phyloP scores from a whole-genome alignment of 2,329 filamentous ascomycete genomes.

The Geosmithia flava region DNA sequence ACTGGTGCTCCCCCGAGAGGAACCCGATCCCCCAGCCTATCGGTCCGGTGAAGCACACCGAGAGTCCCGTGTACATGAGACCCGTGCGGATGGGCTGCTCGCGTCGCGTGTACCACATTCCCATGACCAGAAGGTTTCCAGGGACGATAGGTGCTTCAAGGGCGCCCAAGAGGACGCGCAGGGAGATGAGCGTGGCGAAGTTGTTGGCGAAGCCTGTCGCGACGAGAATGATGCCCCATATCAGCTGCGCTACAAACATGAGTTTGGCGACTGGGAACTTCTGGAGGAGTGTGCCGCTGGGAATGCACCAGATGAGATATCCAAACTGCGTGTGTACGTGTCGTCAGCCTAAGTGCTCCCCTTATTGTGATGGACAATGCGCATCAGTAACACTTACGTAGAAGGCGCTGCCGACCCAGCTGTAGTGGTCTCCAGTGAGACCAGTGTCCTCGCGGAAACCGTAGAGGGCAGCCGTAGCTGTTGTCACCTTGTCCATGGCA shows the following conservation, averaged over 20 bases:
- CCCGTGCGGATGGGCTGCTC: conserved; percentile 34
- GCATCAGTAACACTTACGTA: conserved; percentile 6
- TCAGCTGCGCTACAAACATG: conserved; percentile 10
- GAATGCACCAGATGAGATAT: conserved; percentile 19
- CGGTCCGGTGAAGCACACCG: conserved; percentile 8
- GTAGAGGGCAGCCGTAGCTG: conserved; percentile 14
- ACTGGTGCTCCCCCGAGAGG: conserved; percentile 5
- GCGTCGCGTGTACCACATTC: conserved; percentile 2
- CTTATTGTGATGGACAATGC: conserved; percentile 2
- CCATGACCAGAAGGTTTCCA: conserved; percentile 13
- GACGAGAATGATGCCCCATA: conserved; percentile 15
- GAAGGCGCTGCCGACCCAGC: conserved; percentile 13
- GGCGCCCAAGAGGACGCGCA: conserved; percentile 15
- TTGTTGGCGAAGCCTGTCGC: conserved; percentile 13
- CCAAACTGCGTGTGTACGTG: conserved; percentile 17
- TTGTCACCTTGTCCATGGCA: conserved; percentile 18
- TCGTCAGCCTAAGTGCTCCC: no score
- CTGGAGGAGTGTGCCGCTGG: conserved; percentile 16
- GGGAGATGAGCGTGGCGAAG: conserved; percentile 12
- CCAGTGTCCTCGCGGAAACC: conserved; percentile 11
- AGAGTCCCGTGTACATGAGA: conserved; percentile 11
- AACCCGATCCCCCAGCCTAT: conserved; percentile 10
- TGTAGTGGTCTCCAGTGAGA: conserved; percentile 11
- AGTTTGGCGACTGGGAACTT: conserved; percentile 21
- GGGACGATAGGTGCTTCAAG: conserved; percentile 15